phyloP scores from a whole-genome alignment of 202 grass and related monocot species.

The Zoysia matrella region DNA sequence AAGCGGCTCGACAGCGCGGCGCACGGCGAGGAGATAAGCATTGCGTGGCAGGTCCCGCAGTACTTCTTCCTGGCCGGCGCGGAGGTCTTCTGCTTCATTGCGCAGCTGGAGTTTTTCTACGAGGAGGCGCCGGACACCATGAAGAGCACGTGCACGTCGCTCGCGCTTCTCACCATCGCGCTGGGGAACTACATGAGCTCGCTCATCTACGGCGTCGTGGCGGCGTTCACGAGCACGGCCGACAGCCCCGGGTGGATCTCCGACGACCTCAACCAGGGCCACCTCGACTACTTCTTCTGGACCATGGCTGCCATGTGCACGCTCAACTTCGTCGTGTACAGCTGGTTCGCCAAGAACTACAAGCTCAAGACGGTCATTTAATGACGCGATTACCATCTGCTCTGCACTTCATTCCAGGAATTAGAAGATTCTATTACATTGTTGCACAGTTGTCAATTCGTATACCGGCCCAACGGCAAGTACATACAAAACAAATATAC shows the following conservation, averaged over 20 bases:
- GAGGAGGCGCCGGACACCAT: conserved; percentile 74
- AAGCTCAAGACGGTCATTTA: conserved; percentile 63
- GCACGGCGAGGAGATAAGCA: conserved; percentile 47
- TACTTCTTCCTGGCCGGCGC: conserved; percentile 63
- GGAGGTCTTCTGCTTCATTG: conserved; percentile 65
- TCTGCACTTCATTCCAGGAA: not conserved
- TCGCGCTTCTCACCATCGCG: conserved; percentile 64
- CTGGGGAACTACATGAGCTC: conserved; percentile 76
- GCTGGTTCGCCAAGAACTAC: conserved; percentile 60
- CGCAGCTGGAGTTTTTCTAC: conserved; percentile 83
- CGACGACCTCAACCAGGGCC: conserved; percentile 70
- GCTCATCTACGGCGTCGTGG: conserved; percentile 58
- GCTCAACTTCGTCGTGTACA: conserved; percentile 72
- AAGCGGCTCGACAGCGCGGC: conserved; percentile 50
- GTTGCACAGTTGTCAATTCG: conserved; percentile 16
- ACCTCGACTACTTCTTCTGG: conserved; percentile 91
- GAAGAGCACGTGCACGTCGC: conserved; percentile 82
- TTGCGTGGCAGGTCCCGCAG: conserved; percentile 72
- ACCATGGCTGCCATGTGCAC: conserved; percentile 51
- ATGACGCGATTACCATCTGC: not conserved
- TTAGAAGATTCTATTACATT: conserved; percentile 19
- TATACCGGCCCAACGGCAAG: not conserved
- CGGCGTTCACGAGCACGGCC: conserved; percentile 39
- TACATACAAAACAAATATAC: not conserved
- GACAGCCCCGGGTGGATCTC: conserved; percentile 65